phyloP scores from a whole-genome alignment of 768 basidiomycete genomes.

The Suillus bovinus region DNA sequence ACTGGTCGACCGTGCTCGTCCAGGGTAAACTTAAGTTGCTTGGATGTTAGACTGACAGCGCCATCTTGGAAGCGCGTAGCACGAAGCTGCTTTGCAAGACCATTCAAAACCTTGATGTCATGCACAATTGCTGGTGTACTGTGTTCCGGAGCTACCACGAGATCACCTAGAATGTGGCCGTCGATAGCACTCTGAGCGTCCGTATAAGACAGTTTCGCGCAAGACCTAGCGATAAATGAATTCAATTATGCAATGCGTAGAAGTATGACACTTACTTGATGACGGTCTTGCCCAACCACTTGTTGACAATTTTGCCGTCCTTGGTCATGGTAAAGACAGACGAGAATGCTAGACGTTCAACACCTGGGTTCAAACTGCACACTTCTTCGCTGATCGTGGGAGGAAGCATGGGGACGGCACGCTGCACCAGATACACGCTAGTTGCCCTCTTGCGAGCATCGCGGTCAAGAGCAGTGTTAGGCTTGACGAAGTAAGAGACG shows the following conservation, averaged over 20 bases:
- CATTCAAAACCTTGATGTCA: constrained; percentile 72
- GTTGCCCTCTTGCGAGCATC: constrained; percentile 98
- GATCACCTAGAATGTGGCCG: constrained; percentile 57
- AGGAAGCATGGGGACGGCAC: constrained; percentile 96
- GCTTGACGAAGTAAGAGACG: constrained; percentile 93
- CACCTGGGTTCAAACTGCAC: constrained; percentile 86
- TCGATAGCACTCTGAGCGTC: constrained; percentile 84
- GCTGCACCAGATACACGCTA: constrained; percentile 95
- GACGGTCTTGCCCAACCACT: constrained; percentile 92
- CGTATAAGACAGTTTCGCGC: constrained; percentile 80
- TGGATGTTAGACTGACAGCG: constrained; percentile 68
- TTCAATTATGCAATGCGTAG: neutral
- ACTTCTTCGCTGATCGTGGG: constrained; percentile 90
- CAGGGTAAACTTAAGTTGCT: constrained; percentile 73
- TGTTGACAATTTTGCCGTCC: constrained; percentile 81
- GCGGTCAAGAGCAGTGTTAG: constrained; percentile 95
- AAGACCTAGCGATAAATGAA: constrained; percentile 56
- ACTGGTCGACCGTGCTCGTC: constrained; percentile 77
- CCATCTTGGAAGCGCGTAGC: constrained; percentile 77
- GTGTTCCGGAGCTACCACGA: constrained; percentile 59
- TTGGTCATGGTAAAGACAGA: constrained; percentile 82
- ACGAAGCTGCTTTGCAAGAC: constrained; percentile 72
- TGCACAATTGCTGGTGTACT: constrained; percentile 60
- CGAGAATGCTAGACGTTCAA: constrained; percentile 91
- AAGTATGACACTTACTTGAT: constrained; percentile 62